A percentile compares a stretch with the other conserved stretches of the same genome.
Conservation (phyloP, 2,329 filamentous ascomycete species). For the Pseudogymnoascus sp. region DNA sequence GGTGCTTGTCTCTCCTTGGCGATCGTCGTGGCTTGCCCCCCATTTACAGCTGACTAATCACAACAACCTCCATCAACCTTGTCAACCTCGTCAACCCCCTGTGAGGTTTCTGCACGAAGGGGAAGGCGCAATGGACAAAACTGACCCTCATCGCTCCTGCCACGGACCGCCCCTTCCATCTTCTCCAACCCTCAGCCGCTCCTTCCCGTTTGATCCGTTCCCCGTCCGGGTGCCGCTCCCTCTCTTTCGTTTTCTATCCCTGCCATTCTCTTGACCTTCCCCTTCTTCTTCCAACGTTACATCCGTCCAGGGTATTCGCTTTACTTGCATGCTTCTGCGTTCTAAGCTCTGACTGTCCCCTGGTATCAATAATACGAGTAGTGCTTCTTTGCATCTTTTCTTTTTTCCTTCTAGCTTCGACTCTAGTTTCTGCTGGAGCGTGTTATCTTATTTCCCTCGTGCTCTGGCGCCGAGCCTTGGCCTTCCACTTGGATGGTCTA, state of each 20-base stretch:
- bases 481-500: not conserved
- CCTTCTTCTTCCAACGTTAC: not conserved
- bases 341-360: not conserved
- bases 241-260: constrained; percentile 3
- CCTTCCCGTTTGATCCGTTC: not conserved
- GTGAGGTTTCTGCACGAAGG: not conserved
- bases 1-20: constrained; percentile 2
- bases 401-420: not conserved
- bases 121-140: not conserved
- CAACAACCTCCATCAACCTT: not conserved
- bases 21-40: not conserved
- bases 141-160: not conserved
- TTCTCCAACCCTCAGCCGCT: not conserved
- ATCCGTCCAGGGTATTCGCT: not conserved
- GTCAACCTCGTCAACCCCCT: not conserved
- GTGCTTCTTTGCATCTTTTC: not conserved
- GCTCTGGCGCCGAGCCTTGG: not conserved
- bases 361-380: not conserved
- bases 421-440: not conserved
- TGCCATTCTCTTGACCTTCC: not conserved
- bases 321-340: not conserved
- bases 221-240: not conserved
- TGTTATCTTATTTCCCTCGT: not conserved
- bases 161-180: not conserved
- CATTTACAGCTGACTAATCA: not conserved